These are phyloP conservation scores for Trichoderma sp. DNA, from an alignment of 2,329 filamentous ascomycete species.

Conservation along the genomic window DNA sequence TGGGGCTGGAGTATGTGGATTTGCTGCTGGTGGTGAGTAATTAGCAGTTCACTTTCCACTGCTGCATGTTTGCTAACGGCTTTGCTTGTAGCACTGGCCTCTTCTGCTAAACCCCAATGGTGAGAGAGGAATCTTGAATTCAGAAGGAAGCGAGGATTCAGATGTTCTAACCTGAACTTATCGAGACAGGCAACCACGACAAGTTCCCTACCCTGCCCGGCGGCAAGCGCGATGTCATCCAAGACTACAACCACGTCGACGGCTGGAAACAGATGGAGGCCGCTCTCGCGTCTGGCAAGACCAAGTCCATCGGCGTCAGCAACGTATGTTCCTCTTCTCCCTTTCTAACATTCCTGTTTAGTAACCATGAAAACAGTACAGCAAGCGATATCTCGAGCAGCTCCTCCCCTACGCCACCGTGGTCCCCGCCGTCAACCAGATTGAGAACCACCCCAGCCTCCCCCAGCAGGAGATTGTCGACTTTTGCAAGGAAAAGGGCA, in stretches of 20 bases:
- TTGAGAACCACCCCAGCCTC: conserved; percentile 71
- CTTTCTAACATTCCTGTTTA: neutral
- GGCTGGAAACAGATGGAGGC: conserved; percentile 79
- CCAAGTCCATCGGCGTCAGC: conserved; percentile 56
- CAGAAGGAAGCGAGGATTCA: neutral
- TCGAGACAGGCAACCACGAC: conserved; percentile 61
- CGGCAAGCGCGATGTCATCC: conserved; percentile 72
- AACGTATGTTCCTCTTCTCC: conserved; percentile 44
- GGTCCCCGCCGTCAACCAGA: conserved; percentile 69
- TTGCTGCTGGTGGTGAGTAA: conserved; percentile 66
- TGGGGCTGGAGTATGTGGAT: conserved; percentile 81
- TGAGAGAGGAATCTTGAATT: conserved; percentile 33
- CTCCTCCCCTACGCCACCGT: conserved; percentile 54
- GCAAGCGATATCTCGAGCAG: conserved; percentile 56
- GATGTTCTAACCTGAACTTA: neutral
- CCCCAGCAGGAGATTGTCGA: conserved; percentile 73
- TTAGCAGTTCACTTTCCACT: neutral
- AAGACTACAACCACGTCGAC: conserved; percentile 68
- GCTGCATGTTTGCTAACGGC: neutral
- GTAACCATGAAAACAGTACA: conserved; percentile 47
- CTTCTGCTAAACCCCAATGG: conserved; percentile 77
- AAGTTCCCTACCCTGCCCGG: conserved; percentile 74
- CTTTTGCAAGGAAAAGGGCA: conserved; percentile 66
- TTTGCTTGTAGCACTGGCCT: conserved; percentile 71
- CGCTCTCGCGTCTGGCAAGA: conserved; percentile 61